Conservation (phyloP, 2,329 filamentous ascomycete species). For the Talaromyces sp. region DNA sequence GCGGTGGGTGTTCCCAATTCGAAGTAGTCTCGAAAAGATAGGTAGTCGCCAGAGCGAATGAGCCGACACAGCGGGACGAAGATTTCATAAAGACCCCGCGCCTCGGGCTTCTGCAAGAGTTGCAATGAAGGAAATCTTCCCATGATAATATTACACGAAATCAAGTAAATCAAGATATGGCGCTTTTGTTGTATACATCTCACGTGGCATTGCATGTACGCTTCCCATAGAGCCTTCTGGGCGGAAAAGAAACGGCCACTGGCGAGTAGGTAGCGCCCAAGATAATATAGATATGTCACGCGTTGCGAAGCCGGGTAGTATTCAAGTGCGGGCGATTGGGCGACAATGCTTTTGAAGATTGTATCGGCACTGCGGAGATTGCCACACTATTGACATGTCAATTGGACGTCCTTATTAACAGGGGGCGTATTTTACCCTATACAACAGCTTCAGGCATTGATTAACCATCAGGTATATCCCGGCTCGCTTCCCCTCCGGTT, state of each 20-base stretch:
- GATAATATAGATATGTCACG: conserved; percentile 90
- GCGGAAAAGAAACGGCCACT: conserved; percentile 79
- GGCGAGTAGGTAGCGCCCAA: conserved; percentile 83
- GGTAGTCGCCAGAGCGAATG: conserved; percentile 68
- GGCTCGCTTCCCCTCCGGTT: conserved; percentile 75
- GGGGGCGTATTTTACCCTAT: conserved; percentile 54
- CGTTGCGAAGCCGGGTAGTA: conserved; percentile 81
- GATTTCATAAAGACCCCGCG: conserved; percentile 56
- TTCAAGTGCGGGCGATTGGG: conserved; percentile 72
- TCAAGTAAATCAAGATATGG: conserved; percentile 76
- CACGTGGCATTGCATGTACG: conserved; percentile 71
- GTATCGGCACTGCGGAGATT: conserved; percentile 80
- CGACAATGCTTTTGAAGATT: conserved; percentile 82
- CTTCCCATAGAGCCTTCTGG: conserved; percentile 67
- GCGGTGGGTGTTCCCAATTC: conserved; percentile 50
- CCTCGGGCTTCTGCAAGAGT: conserved; percentile 67
- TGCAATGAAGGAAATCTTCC: conserved; percentile 70
- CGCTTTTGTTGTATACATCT: conserved; percentile 61
- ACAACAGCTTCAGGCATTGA: conserved; percentile 79
- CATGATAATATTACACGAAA: conserved; percentile 75
- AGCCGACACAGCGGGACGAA: conserved; percentile 71
- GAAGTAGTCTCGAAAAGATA: conserved; percentile 66
- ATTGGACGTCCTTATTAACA: background rate
- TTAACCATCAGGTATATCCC: conserved; percentile 93
- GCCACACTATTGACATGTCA: conserved; percentile 52